Evolutionary conservation across 2,329 filamentous ascomycete species (phyloP).

Genomic region (Fusarium sp.): DNA sequence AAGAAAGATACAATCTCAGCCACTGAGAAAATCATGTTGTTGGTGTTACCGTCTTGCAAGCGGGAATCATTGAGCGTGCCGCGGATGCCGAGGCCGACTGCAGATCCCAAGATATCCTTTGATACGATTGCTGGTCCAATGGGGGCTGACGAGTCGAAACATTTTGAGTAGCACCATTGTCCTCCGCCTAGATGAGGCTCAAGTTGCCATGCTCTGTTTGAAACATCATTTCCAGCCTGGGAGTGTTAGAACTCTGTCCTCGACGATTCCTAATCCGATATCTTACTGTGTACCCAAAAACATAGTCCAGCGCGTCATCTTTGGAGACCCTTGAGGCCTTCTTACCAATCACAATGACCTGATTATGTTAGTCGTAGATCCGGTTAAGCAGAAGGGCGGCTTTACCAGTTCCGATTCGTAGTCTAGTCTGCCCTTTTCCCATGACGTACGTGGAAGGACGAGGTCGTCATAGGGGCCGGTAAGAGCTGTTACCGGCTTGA

Average conservation of each 20-base stretch:
- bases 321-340: background rate
- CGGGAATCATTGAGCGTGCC: background rate
- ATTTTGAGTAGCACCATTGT: background rate
- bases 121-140: background rate
- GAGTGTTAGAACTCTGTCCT: fast-evolving
- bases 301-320: background rate
- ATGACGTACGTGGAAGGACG: background rate
- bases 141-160: background rate
- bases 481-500: background rate
- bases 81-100: background rate
- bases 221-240: background rate
- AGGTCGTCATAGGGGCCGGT: background rate
- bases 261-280: fast-evolving
- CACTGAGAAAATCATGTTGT: background rate
- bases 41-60: background rate
- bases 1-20: background rate
- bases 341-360: background rate
- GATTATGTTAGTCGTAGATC: background rate
- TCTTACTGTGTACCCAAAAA: background rate
- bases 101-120: background rate
- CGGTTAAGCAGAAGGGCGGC: no score
- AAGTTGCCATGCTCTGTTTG: background rate
- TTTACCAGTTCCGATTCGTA: background rate
- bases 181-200: background rate
- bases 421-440: background rate